Base-by-base conservation (phyloP, 2,329 filamentous ascomycete species). In the Botrytis fabae region DNA sequence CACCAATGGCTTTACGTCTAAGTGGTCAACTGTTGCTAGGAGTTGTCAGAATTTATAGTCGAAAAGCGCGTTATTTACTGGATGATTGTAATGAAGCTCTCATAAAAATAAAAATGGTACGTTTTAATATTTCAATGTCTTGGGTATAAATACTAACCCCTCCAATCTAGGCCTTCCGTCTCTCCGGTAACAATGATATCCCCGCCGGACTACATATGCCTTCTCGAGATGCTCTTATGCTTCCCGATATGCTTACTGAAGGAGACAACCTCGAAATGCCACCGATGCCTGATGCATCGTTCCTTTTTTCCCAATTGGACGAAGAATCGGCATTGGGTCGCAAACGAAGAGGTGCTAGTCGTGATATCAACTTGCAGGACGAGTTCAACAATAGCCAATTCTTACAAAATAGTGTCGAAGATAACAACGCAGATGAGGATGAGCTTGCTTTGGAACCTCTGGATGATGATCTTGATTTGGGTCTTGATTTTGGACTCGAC, bases 81-180 rank as follows among this genome's bases (percentile, higher is more conserved):
- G 96, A 99, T 80, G 96, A 99, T 81, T 99, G 96, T 84, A 98
- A 97, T 80, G 96, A 99, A 83, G 95, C 95, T 57, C 86, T 99
- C 77, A 91, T 97, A 87, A 98, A 98, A 85, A 98, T 99, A 80
- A 98, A 98, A 82, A 97, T 98, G 94, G 95, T 98, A 84, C 59
- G 86, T 83, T 48, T 85, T 74, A 28, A 18, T 64, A 18, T 48
- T 38, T 28, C 20, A 35, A 7, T 46, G 38, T 63, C 32, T 38
- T 62, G 14, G 16, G 44, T 8, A 35, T 7, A 63, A 35, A 73
- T 77, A 74, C 84, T 85, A 82, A 84, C 73, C 83, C 72, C 74
- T 68, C 70, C 14, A 75, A 40, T 61, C 2, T 74, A 97, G 95
- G 95, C 96, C 60, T 99, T 98, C 84, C 93, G 95, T 74, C 93